These are phyloP conservation scores for Lepidium didymum DNA, from an alignment of 345 rosid genomes.

Conservation along the genomic window DNA sequence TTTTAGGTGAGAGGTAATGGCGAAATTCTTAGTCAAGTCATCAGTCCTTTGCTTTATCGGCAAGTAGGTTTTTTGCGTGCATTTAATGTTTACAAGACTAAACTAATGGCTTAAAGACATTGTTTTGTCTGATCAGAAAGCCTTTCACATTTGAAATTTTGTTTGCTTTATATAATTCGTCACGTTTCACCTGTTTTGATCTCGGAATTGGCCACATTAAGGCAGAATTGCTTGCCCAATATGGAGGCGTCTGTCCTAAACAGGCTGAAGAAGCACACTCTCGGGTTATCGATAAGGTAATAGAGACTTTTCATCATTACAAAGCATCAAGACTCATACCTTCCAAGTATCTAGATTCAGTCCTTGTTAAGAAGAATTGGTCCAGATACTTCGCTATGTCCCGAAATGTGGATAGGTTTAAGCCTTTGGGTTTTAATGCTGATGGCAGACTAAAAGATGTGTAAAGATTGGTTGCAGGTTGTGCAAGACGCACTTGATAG, in stretches of 20 bases:
- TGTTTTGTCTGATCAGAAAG: not conserved
- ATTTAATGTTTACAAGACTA: not conserved
- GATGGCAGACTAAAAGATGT: not conserved
- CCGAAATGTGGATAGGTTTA: not conserved
- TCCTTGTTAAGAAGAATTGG: not conserved
- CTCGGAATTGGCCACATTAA: slow-evolving; percentile 23
- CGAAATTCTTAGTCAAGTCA: slow-evolving; percentile 87
- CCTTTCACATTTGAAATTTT: not conserved
- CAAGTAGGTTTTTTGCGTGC: not conserved
- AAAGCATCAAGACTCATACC: not conserved
- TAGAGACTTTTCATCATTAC: not conserved
- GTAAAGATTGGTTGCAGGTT: slow-evolving; percentile 42
- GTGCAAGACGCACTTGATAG: slow-evolving; percentile 74
- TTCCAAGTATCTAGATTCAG: not conserved
- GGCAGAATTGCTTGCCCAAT: slow-evolving; percentile 82
- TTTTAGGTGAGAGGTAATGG: slow-evolving; percentile 77
- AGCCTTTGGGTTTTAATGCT: not conserved
- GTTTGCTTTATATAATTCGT: not conserved
- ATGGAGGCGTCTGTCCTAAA: slow-evolving; percentile 95
- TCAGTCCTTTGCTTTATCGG: not conserved
- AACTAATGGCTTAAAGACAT: not conserved
- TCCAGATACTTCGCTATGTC: not conserved
- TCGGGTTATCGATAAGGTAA: slow-evolving; percentile 73
- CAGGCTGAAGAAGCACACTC: slow-evolving; percentile 94
- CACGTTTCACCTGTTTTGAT: slow-evolving; percentile 6